Evolutionary conservation across 305 asterid genomes (phyloP), one percentile per base, ranked within the genome.

Genomic region (Withania somnifera): DNA sequence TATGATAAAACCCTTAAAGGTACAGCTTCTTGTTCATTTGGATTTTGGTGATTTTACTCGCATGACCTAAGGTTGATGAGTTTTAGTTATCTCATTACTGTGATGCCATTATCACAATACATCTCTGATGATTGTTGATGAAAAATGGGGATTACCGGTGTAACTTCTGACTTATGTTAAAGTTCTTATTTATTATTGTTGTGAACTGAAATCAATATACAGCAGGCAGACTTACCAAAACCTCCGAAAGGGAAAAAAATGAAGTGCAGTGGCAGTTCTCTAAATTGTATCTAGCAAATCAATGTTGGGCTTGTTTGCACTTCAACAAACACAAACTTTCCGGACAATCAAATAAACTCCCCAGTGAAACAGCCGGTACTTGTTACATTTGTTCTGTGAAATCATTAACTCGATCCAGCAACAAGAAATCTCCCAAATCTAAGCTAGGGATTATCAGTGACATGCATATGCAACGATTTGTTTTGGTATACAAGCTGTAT

Each of bases 1-100:
- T 89, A 77, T 6, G 93, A 87, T 87, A 84, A 82, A 77, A 79
- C 87, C 73, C 91, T 92, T 80, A 88, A 36, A 83, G 93, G 94
- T 90, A 78, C 45, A 9, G 20, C 56, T 68, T 66, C 71, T 40
- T 82, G 66, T 73, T 73, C 79, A 47, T 24, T 40, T 45, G n/a
- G n/a, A n/a, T n/a, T n/a, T n/a, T n/a, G 24, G 38, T 71, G 57
- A 57, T 71, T 45, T 71, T 42, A 42, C 57, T 71, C 20, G 15
- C 78, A 45, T 45, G 78, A 71, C 45, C 15, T 73, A 26, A 14
- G 24, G 79, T 73, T 24, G 57, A 4, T 15, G 8, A 73, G 58
- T 47, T 45, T 24, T 73, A 26, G 58, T 15, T 45, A 28, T 45
- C 40, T 47, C 58, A 45, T 50, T 45, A 47, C 15, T 22, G 38